Evolutionary conservation across 768 basidiomycete genomes (phyloP), one percentile per base, ranked within the genome.

Genomic region (Suillus sp.): DNA sequence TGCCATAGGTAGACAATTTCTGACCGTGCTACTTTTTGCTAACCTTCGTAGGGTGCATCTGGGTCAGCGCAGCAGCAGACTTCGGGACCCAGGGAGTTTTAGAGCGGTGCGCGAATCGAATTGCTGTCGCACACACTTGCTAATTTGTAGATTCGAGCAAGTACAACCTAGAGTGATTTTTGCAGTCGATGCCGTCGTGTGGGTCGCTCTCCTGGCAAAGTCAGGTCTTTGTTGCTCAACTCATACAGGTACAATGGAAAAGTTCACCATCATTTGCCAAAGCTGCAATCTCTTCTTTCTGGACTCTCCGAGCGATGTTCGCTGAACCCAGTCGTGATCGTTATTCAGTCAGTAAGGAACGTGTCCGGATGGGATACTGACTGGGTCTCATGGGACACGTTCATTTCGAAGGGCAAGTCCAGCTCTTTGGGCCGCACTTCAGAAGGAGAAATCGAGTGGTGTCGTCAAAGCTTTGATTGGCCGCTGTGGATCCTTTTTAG

Each of bases 401-500:
- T 90, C 68, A 65, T 88, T 27, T 70, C 75, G 11, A 72, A 80
- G 66, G 87, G 87, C 4, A 75, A 75, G 59, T 72, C 72, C 37
- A 70, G 70, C 59, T 78, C 79, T 64, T 77, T 85, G 22, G 87
- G 86, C 57, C 79, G 81, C 22, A 74, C 78, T n/a, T 57, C 70
- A 30, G 75, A 80, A 43, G 87, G 86, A 64, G 87, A 89, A 75
- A 87, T 91, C 66, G 72, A 81, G 65, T 93, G 89, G 84, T 68
- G 77, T 57, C 80, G 86, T 55, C 79, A 82, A 43, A 75, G 80
- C 14, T 93, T 93, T 75, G 85, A 92, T 72, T 81, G 86, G 71
- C 92, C 92, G n/a, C 80, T 93, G 9, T 93, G 91, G 91, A 90
- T 94, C 65, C 80, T 93, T 35, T 93, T 93, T 77, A 91, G 89